Evolutionary conservation across 371 early-diverging fungal genomes (phyloP).

Genomic region (Mucor circinelloides): DNA sequence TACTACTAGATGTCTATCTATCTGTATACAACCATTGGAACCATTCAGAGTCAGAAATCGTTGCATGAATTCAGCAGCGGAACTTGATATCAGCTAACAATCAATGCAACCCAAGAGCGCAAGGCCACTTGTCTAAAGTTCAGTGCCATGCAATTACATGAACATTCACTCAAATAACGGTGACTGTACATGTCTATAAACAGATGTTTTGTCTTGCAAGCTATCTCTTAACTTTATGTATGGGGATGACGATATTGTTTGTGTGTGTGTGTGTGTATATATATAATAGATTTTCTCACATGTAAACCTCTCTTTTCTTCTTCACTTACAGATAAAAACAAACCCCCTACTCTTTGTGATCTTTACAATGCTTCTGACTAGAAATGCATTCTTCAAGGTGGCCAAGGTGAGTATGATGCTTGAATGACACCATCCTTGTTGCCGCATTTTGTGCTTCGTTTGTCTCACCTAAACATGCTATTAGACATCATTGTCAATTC

Average conservation of each 20-base stretch:
- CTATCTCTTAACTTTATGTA: too few relatives aligned
- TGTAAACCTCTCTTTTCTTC: neutral
- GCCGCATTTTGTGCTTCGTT: neutral
- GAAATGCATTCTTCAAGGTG: constrained; percentile 24
- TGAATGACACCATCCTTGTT: neutral
- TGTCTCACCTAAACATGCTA: neutral
- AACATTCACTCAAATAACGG: neutral
- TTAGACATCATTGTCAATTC: neutral
- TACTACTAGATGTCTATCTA: too few relatives aligned
- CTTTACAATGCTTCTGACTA: neutral
- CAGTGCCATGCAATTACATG: neutral
- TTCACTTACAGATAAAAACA: constrained; percentile 11
- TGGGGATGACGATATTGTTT: neutral
- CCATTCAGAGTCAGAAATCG: too few relatives aligned
- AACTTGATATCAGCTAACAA: too few relatives aligned
- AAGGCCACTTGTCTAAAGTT: too few relatives aligned
- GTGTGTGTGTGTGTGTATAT: too few relatives aligned
- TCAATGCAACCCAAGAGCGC: too few relatives aligned
- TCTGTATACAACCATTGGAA: too few relatives aligned
- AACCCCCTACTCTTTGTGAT: constrained; percentile 20
- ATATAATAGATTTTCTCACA: neutral
- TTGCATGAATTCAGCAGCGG: neutral
- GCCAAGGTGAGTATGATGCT: constrained; percentile 26
- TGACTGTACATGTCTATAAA: neutral
- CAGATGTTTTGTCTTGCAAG: neutral